Percentiles rank a stretch among this genome's conserved stretches.
Conservation (phyloP, 805 yeast genomes). For the Limtongia smithiae region DNA sequence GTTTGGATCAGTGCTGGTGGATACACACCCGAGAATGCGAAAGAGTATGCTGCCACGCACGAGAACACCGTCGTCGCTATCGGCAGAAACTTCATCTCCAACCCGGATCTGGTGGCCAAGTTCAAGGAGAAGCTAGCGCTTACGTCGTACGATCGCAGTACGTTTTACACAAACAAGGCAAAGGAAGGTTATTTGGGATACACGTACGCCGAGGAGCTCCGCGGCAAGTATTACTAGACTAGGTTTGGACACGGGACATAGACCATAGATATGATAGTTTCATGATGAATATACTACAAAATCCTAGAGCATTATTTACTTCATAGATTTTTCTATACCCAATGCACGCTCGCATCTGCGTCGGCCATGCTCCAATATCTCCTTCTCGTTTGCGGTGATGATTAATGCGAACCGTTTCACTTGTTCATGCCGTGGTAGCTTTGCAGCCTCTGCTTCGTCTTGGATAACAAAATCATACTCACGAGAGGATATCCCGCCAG, state of each 20-base stretch:
- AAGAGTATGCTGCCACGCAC: constrained; percentile 17
- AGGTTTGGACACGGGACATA: no score
- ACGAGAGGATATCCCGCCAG: constrained; percentile 5
- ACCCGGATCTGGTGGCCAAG: constrained; percentile 53
- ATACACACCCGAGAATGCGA: constrained; percentile 21
- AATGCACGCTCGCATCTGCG: constrained; percentile 12
- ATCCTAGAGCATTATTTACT: no score
- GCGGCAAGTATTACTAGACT: background rate
- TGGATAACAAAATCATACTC: constrained; percentile 16
- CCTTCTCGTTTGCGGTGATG: constrained; percentile 20
- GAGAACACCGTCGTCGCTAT: constrained; percentile 37
- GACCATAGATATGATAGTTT: no score
- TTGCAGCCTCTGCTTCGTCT: background rate
- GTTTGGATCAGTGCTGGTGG: constrained; percentile 30
- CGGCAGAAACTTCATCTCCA: constrained; percentile 52
- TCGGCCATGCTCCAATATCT: constrained; percentile 18
- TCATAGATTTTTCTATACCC: constrained; percentile 3
- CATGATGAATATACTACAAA: no score
- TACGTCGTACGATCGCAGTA: constrained; percentile 46
- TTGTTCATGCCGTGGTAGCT: background rate
- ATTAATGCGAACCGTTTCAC: constrained; percentile 8
- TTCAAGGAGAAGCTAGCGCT: constrained; percentile 43
- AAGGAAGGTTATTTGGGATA: constrained; percentile 24
- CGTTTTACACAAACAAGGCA: constrained; percentile 42
- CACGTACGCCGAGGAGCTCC: constrained; percentile 7